A percentile compares a stretch with the other conserved stretches of the same genome.
Evolutionary conservation across 257 asterid species (phyloP).

Genomic region (Solanum pennellii): DNA sequence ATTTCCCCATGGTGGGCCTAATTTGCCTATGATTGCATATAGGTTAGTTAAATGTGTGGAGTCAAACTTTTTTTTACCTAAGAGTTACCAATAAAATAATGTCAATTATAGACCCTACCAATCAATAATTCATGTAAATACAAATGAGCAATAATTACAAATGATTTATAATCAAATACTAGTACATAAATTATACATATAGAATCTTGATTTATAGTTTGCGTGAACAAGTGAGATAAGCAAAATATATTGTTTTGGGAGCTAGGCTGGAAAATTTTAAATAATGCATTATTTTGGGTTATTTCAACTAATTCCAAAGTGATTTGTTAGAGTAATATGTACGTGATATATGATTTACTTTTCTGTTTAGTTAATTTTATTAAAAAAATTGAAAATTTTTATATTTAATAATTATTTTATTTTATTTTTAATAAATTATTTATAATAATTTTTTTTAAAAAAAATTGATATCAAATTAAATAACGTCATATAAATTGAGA

Average conservation of each 20-base stretch:
- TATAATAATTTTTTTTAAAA: too few species aligned
- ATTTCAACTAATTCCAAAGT: background rate
- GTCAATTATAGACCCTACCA: constrained; percentile 36
- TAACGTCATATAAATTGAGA: too few species aligned
- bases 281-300: background rate
- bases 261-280: background rate
- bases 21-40: background rate
- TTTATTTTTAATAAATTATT: too few species aligned
- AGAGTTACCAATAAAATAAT: constrained; percentile 14
- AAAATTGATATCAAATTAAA: too few species aligned
- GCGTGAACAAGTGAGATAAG: background rate
- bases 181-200: background rate
- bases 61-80: constrained; percentile 1
- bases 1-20: background rate
- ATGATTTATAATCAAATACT: background rate
- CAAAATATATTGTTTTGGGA: background rate
- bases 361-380: too few species aligned
- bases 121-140: constrained; percentile 46
- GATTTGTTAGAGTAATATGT: background rate
- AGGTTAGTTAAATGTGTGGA: background rate
- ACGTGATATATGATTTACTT: too few species aligned
- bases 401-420: too few species aligned
- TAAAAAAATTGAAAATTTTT: too few species aligned
- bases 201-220: background rate
- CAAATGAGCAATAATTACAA: constrained; percentile 31